Evolutionary conservation across 1,284 basidiomycete genomes (phyloP), one percentile per base, ranked within the genome.

Genomic region (Boletus austroedulis): DNA sequence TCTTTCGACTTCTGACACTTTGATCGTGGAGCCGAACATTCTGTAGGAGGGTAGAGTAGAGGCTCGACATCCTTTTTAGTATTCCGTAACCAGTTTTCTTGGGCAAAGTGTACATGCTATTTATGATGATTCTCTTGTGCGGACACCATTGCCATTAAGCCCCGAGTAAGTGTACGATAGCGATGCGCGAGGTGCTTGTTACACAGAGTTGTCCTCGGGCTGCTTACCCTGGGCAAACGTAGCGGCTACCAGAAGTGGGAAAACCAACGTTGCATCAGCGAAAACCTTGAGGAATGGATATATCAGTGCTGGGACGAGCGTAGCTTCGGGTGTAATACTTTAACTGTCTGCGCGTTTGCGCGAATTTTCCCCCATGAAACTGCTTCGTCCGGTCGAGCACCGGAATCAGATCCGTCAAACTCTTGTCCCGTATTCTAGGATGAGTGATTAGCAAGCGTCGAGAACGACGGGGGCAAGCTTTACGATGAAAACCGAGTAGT

Each of bases 291-390:
- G 31, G 38, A 24, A 44, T 38, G 29, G 9, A 29, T 28, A 54
- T 12, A 32, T 61, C 50, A 62, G 54, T 19, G 12, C 32, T 31
- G 51, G 49, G 12, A 26, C n/a, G 40, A 48, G 31, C 32, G 28
- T 44, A n/a, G 38, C 19, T 53, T 19, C 34, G 2, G n/a, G 19
- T 29, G 38, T n/a, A 41, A 26, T 62, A 93, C 95, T 82, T 99
- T 99, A 57, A 99, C 92, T 31, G 91, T 84, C 74, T 97, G 87
- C 1, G 96, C 89, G 14, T 89, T 90, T 29, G 90, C 89, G 49
- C 94, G 86, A 64, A 99, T 98, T 79, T 99, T 99, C 6, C 96
- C 97, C 96, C 96, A 99, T n/a, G 93, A 96, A 23, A 99, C 86
- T 4, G 96, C 97, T 74, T 99, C 96, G 69, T 99, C 97, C 19